Percentiles rank a stretch among this genome's conserved stretches.
phyloP scores from a whole-genome alignment of 805 yeast species.

The Candida namnaoensis region DNA sequence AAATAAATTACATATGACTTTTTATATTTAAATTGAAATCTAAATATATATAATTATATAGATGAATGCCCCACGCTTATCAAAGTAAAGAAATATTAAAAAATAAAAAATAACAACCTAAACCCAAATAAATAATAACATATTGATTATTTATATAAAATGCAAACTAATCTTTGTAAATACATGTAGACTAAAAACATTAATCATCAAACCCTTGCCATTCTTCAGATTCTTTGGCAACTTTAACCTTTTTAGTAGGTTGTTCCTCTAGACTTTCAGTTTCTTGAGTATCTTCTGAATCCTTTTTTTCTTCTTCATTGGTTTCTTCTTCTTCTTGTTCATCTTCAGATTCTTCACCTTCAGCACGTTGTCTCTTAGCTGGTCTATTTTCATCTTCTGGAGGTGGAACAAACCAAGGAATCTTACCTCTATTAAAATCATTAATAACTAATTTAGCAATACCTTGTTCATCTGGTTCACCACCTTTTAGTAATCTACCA shows the following conservation, averaged over 20 bases:
- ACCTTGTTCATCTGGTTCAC: conserved; percentile 94
- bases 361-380: conserved; percentile 17
- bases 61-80: too few relatives aligned
- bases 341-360: conserved; percentile 4
- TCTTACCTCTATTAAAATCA: conserved; percentile 94
- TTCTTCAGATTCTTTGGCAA: neutral
- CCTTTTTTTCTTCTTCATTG: neutral
- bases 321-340: conserved; percentile 2
- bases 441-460: conserved; percentile 84
- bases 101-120: too few relatives aligned
- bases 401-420: conserved; percentile 97
- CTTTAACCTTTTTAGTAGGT: neutral
- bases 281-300: too few relatives aligned
- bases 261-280: conserved; percentile 6
- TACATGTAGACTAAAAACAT: too few relatives aligned
- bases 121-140: too few relatives aligned
- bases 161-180: too few relatives aligned
- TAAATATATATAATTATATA: too few relatives aligned
- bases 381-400: conserved; percentile 57
- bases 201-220: conserved; percentile 2
- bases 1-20: too few relatives aligned
- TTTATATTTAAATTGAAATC: too few relatives aligned
- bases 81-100: too few relatives aligned
- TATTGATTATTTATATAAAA: too few relatives aligned
- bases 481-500: conserved; percentile 91